phyloP scores from a whole-genome alignment of 1,284 basidiomycete species.

The Somion occarium region DNA sequence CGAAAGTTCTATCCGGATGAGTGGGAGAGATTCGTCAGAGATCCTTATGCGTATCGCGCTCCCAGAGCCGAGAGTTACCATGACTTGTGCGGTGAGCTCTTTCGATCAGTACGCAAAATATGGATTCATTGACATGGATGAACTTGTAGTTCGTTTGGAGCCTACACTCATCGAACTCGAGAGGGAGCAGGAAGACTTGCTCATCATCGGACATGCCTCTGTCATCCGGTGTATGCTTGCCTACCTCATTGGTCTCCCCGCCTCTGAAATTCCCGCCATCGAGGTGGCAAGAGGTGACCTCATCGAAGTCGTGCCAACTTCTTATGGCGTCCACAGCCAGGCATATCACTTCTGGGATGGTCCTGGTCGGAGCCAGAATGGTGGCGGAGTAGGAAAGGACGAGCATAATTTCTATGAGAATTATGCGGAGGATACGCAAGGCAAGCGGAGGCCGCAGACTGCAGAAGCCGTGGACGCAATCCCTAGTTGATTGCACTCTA shows the following conservation, averaged over 20 bases:
- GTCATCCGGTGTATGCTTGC: slow-evolving; percentile 94
- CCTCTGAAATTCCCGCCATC: slow-evolving; percentile 94
- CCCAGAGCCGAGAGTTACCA: slow-evolving; percentile 95
- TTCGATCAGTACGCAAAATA: neutral
- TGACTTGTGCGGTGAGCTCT: slow-evolving; percentile 62
- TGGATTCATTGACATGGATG: neutral
- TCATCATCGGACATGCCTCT: slow-evolving; percentile 87
- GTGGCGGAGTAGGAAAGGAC: slow-evolving; percentile 39
- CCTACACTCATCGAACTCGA: slow-evolving; percentile 83
- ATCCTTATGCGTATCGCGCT: slow-evolving; percentile 92
- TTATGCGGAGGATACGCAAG: slow-evolving; percentile 78
- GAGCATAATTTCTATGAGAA: slow-evolving; percentile 82
- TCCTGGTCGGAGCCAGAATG: slow-evolving; percentile 49
- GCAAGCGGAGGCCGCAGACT: slow-evolving; percentile 43
- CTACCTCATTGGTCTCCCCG: slow-evolving; percentile 92
- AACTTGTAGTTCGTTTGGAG: slow-evolving; percentile 62
- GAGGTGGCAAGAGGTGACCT: slow-evolving; percentile 91
- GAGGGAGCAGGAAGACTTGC: slow-evolving; percentile 71
- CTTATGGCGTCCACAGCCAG: slow-evolving; percentile 84
- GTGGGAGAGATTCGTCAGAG: slow-evolving; percentile 87
- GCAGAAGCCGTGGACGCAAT: slow-evolving; percentile 1
- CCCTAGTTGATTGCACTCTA: too few relatives aligned
- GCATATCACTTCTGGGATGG: slow-evolving; percentile 94
- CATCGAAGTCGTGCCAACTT: slow-evolving; percentile 85
- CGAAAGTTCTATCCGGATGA: slow-evolving; percentile 90